Evolutionary conservation across 2,329 filamentous ascomycete species (phyloP), one percentile per base, ranked within the genome.

Genomic region (Xylogone sp.): DNA sequence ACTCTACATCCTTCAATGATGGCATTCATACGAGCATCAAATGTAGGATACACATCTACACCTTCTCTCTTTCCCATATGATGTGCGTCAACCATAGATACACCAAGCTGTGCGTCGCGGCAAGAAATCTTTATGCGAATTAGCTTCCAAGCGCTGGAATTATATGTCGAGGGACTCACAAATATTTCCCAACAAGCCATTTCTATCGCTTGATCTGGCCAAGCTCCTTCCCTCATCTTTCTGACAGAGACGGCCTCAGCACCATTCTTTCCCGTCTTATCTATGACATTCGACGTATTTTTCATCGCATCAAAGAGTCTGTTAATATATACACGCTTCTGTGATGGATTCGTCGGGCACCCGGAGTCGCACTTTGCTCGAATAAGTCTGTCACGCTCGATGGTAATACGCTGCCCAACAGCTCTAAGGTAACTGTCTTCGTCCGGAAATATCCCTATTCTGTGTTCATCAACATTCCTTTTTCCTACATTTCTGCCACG

Each of bases 241-340:
- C 42, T 27, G 16, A 55, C 60, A 21, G 59, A 54, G 46, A 62
- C 58, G 3, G 54, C 50, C 1, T 47, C 46, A 3, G 45, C 50
- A 2, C 53, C 56, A n/a, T 55, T 50, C 42, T 60, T 59, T 6
- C 46, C 31, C 6, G 47, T 45, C 34, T 62, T 59, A n/a, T 63
- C 61, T 0, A 56, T 49, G 3, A 63, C 55, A 0, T 52, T 45
- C 1, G 45, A 29, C 0, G 53, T 53, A 13, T 56, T 51, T 6
- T 51, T 53, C 16, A 63, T 53, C 0, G 59, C 59, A 1, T 58
- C 29, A 12, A 51, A 56, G 2, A 63, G 42, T 7, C 34, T 12
- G 9, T 43, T 19, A 18, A 62, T 47, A 13, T 46, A 54, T 1
- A 10, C 8, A 5, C 21, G 24, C 21, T 55, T 46, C 4, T 24